These are phyloP conservation scores for Penicillium soppii DNA, from an alignment of 495 filamentous ascomycete genomes.

Conservation along the genomic window DNA sequence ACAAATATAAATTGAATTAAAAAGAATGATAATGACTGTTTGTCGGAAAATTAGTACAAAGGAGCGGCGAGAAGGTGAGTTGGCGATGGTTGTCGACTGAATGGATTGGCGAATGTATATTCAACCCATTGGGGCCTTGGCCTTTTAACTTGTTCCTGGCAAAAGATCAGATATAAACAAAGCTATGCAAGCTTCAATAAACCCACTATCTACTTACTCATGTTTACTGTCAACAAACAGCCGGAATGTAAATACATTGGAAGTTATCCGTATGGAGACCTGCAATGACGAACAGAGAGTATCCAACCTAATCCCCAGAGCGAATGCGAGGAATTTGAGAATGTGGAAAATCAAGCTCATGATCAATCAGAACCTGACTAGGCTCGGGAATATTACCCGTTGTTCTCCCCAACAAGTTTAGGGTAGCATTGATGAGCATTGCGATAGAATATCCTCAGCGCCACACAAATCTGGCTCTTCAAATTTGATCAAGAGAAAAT, in stretches of 20 bases:
- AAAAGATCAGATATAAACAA: no score
- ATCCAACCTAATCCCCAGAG: no score
- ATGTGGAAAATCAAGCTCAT: not conserved
- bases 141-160: not conserved
- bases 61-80: conserved; percentile 1
- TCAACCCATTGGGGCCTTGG: not conserved
- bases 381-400: not conserved
- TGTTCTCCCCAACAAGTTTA: not conserved
- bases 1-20: not conserved
- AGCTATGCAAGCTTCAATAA: no score
- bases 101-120: not conserved
- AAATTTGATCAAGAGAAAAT: no score
- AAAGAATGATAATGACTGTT: not conserved
- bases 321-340: not conserved
- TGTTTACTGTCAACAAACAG: not conserved
- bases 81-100: conserved; percentile 14
- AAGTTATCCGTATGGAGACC: no score
- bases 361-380: not conserved
- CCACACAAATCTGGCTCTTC: no score
- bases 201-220: no score
- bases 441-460: no score
- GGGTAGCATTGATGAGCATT: not conserved
- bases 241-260: not conserved
- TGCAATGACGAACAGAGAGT: no score
- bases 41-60: not conserved